Evolutionary conservation across 495 filamentous ascomycete genomes (phyloP).

Genomic region (Collariella sp.): DNA sequence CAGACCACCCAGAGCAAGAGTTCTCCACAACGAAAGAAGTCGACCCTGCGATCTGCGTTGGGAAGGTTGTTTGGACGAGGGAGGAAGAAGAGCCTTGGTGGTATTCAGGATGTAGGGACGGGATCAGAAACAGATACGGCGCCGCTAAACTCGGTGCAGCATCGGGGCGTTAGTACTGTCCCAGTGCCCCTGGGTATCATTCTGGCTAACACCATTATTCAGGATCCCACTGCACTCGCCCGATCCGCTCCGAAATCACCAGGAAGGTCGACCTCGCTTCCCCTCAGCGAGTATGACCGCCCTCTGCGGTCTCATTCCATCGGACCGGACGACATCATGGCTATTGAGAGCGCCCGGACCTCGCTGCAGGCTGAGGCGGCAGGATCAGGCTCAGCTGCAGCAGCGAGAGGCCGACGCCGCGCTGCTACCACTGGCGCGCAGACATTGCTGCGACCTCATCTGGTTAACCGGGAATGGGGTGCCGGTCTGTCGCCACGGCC

Average conservation of each 20-base stretch:
- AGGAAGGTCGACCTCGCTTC: conserved; percentile 44
- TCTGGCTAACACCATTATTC: background rate
- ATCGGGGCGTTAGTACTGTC: conserved; percentile 39
- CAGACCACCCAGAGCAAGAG: conserved; percentile 27
- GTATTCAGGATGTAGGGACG: conserved; percentile 8
- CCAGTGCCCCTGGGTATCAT: background rate
- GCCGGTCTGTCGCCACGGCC: conserved; percentile 47
- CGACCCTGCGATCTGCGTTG: conserved; percentile 40
- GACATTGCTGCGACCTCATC: conserved; percentile 23
- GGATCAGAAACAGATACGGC: conserved; percentile 18
- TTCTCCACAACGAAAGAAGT: conserved; percentile 42
- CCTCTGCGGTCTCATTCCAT: conserved; percentile 48
- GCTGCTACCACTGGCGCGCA: conserved; percentile 33
- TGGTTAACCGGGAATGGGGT: conserved; percentile 29
- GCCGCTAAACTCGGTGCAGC: conserved; percentile 20
- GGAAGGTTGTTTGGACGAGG: conserved; percentile 44
- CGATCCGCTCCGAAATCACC: conserved; percentile 27
- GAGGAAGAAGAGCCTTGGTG: conserved; percentile 34
- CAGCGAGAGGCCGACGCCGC: conserved; percentile 12
- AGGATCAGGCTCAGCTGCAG: conserved; percentile 16
- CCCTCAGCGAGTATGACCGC: conserved; percentile 45
- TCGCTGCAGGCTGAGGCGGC: conserved; percentile 38
- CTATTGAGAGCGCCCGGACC: conserved; percentile 38
- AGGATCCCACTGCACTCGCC: conserved; percentile 40
- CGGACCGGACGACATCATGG: conserved; percentile 39